Percentiles rank a stretch among this genome's conserved stretches.
Conservation (phyloP, 2,329 filamentous ascomycete species). For the Microcyclospora tardicrescens region DNA sequence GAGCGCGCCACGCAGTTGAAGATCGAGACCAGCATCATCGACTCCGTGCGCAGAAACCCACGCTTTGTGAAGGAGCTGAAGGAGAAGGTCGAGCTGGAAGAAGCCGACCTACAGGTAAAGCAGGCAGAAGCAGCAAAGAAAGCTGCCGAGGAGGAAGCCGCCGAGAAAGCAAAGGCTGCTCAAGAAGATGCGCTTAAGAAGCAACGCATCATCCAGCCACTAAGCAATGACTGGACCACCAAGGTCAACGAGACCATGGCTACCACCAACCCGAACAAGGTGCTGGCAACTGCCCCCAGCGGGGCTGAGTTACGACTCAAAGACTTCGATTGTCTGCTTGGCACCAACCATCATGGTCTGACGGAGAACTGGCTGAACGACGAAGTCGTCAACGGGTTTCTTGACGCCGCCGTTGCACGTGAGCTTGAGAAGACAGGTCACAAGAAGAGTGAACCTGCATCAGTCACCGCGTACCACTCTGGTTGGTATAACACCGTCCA, state of each 20-base stretch:
- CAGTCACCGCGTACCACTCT: constrained; percentile 50
- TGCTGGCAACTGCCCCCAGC: constrained; percentile 23
- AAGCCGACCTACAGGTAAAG: background rate
- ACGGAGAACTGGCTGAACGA: constrained; percentile 55
- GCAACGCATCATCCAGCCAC: constrained; percentile 12
- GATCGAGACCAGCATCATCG: background rate
- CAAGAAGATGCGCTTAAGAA: constrained; percentile 2
- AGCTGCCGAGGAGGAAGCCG: constrained; percentile 1
- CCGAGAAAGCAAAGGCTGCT: background rate
- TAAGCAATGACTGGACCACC: constrained; percentile 29
- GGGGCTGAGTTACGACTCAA: constrained; percentile 35
- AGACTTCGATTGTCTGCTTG: constrained; percentile 52
- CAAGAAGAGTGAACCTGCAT: constrained; percentile 40
- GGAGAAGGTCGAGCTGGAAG: constrained; percentile 1
- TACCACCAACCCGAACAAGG: constrained; percentile 5
- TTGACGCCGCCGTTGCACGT: constrained; percentile 45
- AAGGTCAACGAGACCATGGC: constrained; percentile 25
- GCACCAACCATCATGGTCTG: constrained; percentile 13
- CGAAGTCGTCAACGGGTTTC: constrained; percentile 56
- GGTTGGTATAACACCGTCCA: constrained; percentile 50
- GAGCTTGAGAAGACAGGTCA: constrained; percentile 43
- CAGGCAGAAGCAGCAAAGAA: constrained; percentile 3
- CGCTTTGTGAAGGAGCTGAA: background rate
- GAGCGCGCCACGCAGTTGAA: constrained; percentile 1
- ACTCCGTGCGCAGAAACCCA: background rate